These are phyloP conservation scores for Castanospermum australe DNA, from an alignment of 306 rosid genomes.

Conservation along the genomic window DNA sequence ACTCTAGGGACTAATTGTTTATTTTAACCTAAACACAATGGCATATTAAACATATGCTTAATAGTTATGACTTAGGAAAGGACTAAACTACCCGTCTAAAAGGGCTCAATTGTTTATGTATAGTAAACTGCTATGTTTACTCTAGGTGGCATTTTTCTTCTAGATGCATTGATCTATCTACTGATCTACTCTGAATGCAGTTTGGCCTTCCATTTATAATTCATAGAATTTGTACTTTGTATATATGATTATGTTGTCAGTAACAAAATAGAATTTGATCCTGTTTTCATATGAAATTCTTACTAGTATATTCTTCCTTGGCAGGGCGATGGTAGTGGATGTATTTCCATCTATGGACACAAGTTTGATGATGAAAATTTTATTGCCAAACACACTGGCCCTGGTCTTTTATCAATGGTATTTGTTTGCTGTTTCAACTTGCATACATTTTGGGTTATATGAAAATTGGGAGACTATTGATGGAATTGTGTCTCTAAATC, in stretches of 20 bases:
- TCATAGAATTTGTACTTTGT: neutral
- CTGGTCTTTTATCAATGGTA: constrained; percentile 94
- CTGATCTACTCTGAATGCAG: neutral
- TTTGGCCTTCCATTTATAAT: neutral
- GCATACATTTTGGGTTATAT: neutral
- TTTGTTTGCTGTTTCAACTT: constrained; percentile 19
- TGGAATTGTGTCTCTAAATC: neutral
- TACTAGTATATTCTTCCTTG: constrained; percentile 19
- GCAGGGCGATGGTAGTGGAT: constrained; percentile 99
- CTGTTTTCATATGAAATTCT: neutral
- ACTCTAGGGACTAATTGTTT: too few relatives aligned
- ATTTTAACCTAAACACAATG: too few relatives aligned
- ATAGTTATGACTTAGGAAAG: too few relatives aligned
- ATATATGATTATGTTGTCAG: neutral
- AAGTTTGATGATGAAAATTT: constrained; percentile 92
- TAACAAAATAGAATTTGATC: neutral
- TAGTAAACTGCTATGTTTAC: neutral
- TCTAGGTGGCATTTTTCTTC: neutral
- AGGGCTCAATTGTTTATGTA: neutral
- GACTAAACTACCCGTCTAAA: too few relatives aligned
- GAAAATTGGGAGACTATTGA: neutral
- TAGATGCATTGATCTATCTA: neutral
- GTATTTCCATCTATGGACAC: constrained; percentile 86
- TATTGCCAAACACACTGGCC: constrained; percentile 95
- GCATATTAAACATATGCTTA: too few relatives aligned